Evolutionary conservation across 2,329 filamentous ascomycete species (phyloP).

Genomic region (Elsinoe australis): DNA sequence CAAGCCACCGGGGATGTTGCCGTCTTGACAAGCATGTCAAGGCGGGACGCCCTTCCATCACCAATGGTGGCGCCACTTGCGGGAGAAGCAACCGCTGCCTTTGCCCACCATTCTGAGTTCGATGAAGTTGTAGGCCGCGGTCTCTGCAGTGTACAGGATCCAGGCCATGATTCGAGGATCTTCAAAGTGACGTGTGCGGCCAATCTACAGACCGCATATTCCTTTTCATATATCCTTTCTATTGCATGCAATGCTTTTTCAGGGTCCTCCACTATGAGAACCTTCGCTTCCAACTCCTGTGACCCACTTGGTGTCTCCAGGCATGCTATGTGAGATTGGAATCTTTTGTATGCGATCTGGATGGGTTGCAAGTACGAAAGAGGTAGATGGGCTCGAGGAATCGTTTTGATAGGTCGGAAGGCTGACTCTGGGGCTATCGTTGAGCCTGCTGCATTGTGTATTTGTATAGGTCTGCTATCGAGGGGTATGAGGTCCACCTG

Average conservation of each 20-base stretch:
- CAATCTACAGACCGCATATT: constrained; percentile 63
- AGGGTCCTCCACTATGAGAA: constrained; percentile 53
- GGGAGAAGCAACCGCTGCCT: no score
- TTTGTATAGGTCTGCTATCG: neutral
- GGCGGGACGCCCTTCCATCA: no score
- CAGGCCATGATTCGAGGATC: neutral
- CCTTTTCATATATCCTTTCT: constrained; percentile 54
- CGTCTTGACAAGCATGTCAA: no score
- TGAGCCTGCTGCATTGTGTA: neutral
- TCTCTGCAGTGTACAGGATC: no score
- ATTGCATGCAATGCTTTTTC: constrained; percentile 52
- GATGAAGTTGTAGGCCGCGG: no score
- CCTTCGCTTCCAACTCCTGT: constrained; percentile 42
- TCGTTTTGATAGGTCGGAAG: constrained; percentile 35
- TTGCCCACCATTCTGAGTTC: no score
- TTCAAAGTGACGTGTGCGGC: constrained; percentile 58
- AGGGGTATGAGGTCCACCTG: neutral
- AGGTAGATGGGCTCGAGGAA: constrained; percentile 53
- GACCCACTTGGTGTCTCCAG: constrained; percentile 51
- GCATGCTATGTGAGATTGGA: constrained; percentile 55
- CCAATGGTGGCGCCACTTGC: no score
- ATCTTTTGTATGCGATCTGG: constrained; percentile 47
- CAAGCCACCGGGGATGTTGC: no score
- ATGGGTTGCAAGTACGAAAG: constrained; percentile 56
- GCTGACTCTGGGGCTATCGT: constrained; percentile 19